Evolutionary conservation across 768 basidiomycete genomes (phyloP).

Genomic region (Boletus sp.): DNA sequence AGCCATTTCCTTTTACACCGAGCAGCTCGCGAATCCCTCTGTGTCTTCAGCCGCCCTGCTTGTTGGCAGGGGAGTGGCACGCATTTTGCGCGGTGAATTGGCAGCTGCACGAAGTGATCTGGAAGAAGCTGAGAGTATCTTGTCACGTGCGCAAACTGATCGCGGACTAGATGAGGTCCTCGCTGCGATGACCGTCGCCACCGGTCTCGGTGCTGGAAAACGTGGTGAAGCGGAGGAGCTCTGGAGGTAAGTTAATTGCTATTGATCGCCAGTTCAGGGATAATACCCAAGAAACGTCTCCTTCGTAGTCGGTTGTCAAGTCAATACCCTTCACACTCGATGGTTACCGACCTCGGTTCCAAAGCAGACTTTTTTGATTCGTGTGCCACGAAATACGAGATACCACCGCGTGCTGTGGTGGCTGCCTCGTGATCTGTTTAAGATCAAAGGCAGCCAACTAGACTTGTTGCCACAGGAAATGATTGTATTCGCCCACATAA

Average conservation of each 20-base stretch:
- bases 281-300: slow-evolving; percentile 2
- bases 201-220: slow-evolving; percentile 55
- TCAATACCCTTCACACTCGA: slow-evolving; percentile 66
- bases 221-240: slow-evolving; percentile 60
- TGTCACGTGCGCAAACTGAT: slow-evolving; percentile 44
- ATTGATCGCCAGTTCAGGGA: background rate
- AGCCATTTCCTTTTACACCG: slow-evolving; percentile 66
- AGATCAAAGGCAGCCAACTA: background rate
- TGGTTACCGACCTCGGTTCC: slow-evolving; percentile 56
- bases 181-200: slow-evolving; percentile 63
- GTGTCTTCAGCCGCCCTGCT: slow-evolving; percentile 70
- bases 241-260: slow-evolving; percentile 54
- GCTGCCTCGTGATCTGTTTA: slow-evolving; percentile 5
- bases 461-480: background rate
- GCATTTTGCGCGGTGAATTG: slow-evolving; percentile 73
- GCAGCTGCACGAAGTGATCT: slow-evolving; percentile 76
- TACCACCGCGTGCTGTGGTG: slow-evolving; percentile 50
- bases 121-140: slow-evolving; percentile 53
- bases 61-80: slow-evolving; percentile 74
- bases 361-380: slow-evolving; percentile 67
- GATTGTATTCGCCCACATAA: background rate
- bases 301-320: slow-evolving; percentile 38
- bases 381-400: slow-evolving; percentile 52
- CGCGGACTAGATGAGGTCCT: slow-evolving; percentile 57
- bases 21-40: slow-evolving; percentile 79